Evolutionary conservation across 306 rosid genomes (phyloP), one percentile per base, ranked within the genome.

Genomic region (Casuarina equisetifolia): DNA sequence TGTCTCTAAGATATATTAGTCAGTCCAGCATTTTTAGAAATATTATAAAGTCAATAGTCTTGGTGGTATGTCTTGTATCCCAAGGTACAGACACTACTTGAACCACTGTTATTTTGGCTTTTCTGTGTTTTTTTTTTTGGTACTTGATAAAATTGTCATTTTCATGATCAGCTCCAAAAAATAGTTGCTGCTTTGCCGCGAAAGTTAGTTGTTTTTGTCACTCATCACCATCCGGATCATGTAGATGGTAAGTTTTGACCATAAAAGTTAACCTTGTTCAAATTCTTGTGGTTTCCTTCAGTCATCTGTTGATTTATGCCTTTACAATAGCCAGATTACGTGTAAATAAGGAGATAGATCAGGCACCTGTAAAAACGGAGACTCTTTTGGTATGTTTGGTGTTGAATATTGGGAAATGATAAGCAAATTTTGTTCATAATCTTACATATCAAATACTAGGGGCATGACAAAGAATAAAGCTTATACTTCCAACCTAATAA

Each of bases 151-250:
- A 51, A 52, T 74, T 59, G n/a, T 70, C 76, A 54, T 61, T 73
- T 74, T 54, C 81, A 55, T 85, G 71, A 75, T 88, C 96, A 93
- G 97, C 93, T 93, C 59, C 61, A 73, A 88, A 84, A 87, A 77
- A 35, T 93, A 77, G 88, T 93, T 38, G 78, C 90, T 74, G 75
- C 93, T 75, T 88, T 93, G 88, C 97, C 98, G 1, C 87, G 82
- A 87, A 90, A 89, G 73, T 84, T 93, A 64, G 78, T 91, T 75
- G 90, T 93, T 81, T 90, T 93, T 84, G 87, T 93, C 67, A 93
- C 97, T 55, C 98, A 93, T 85, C 98, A 93, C 75, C 98, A 91
- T 74, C 76, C 0, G 49, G 98, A 93, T 81, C 98, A 93, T 73
- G 92, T 93, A 59, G 96, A 93, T 72, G 97, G 98, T 93, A 84